Percentiles rank a stretch among this genome's conserved stretches.
Evolutionary conservation across 495 filamentous ascomycete genomes (phyloP).

Genomic region (Symbiotaphrina buchneri): DNA sequence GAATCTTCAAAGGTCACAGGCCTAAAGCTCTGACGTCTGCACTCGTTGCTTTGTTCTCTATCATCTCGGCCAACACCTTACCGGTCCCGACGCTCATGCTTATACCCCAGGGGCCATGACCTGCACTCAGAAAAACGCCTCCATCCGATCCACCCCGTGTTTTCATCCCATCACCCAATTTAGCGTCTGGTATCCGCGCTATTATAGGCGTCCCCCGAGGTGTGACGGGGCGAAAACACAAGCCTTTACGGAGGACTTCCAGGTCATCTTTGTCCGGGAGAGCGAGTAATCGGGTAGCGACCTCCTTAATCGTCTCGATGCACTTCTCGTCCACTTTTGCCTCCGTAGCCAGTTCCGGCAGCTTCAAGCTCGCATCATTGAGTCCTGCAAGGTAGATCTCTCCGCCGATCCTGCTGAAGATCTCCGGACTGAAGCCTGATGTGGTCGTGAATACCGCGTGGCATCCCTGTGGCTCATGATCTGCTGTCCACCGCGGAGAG

Average conservation of each 20-base stretch:
- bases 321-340: constrained; percentile 17
- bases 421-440: constrained; percentile 42
- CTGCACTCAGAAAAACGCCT: constrained; percentile 48
- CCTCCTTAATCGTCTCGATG: constrained; percentile 26
- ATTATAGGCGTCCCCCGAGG: constrained; percentile 37
- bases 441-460: constrained; percentile 48
- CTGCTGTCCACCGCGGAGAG: constrained; percentile 30
- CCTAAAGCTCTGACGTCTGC: constrained; percentile 25
- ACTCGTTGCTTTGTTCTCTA: constrained; percentile 22
- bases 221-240: constrained; percentile 56
- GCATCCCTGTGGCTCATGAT: constrained; percentile 19
- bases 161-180: constrained; percentile 25
- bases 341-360: constrained; percentile 18
- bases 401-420: constrained; percentile 40
- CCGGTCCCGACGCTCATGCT: constrained; percentile 39
- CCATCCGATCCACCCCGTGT: constrained; percentile 19
- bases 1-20: constrained; percentile 6
- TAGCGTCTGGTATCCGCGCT: constrained; percentile 23
- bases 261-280: constrained; percentile 23
- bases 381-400: constrained; percentile 58
- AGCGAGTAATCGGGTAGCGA: constrained; percentile 32
- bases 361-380: constrained; percentile 23
- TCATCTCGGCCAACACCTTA: constrained; percentile 38
- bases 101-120: constrained; percentile 59
- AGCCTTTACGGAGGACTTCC: constrained; percentile 35